A percentile compares a stretch with the other conserved stretches of the same genome.
Conservation (phyloP, 2,329 filamentous ascomycete species). For the Aspergillus pseudotamarii region DNA sequence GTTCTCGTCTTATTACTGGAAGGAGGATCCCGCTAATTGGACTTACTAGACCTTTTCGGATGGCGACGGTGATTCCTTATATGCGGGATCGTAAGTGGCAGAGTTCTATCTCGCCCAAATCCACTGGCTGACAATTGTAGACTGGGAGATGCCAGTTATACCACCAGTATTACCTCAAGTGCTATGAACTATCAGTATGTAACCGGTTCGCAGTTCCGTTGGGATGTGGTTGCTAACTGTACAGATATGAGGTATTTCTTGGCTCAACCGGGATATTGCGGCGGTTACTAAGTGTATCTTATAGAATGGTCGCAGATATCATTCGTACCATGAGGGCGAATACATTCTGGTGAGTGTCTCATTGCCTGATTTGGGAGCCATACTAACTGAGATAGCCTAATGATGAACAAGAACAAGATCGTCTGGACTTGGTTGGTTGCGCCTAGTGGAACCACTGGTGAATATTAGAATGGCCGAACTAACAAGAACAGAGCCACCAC, state of each 20-base stretch:
- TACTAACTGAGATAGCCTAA: conserved; percentile 28
- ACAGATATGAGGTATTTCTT: conserved; percentile 35
- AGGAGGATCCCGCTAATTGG: neutral
- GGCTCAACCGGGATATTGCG: neutral
- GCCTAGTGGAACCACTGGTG: neutral
- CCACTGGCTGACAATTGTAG: neutral
- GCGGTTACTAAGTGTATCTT: neutral
- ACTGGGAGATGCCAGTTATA: conserved; percentile 2
- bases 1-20: no score
- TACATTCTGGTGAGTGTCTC: conserved; percentile 29
- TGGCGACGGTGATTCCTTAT: neutral
- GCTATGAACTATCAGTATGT: conserved; percentile 37
- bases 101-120: neutral
- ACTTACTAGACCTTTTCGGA: neutral
- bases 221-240: conserved; percentile 13
- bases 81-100: neutral
- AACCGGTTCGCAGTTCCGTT: neutral
- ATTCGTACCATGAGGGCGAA: conserved; percentile 37
- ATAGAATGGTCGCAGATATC: conserved; percentile 37
- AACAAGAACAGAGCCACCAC: conserved; percentile 26
- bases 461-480: neutral
- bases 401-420: conserved; percentile 40
- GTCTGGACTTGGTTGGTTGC: conserved; percentile 31
- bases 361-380: neutral
- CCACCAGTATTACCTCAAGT: conserved; percentile 24